A percentile compares a stretch with the other conserved stretches of the same genome.
Evolutionary conservation across 2,329 filamentous ascomycete genomes (phyloP).

Genomic region (Phialophora verrucosa): DNA sequence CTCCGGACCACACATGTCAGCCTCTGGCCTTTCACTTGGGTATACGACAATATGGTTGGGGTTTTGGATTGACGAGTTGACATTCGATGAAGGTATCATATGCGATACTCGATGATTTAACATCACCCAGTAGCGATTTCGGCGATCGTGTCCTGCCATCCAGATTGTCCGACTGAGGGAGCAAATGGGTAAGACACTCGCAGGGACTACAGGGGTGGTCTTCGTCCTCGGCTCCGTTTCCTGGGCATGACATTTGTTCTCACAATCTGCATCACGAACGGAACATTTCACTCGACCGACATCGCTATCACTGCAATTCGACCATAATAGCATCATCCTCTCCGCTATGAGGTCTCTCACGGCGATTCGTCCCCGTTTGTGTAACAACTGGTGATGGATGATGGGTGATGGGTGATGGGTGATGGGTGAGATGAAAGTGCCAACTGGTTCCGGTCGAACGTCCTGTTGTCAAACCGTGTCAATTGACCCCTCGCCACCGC

Average conservation of each 20-base stretch:
- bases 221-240: neutral
- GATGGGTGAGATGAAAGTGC: neutral
- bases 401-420: too few relatives aligned
- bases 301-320: neutral
- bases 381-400: neutral
- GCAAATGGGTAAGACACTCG: neutral
- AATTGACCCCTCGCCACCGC: neutral
- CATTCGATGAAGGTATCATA: too few relatives aligned
- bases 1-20: too few relatives aligned
- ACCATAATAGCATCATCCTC: neutral
- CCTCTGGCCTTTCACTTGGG: too few relatives aligned
- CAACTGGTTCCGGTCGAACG: neutral
- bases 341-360: neutral
- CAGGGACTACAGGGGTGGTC: neutral
- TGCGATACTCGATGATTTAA: too few relatives aligned
- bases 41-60: too few relatives aligned
- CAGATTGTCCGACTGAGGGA: too few relatives aligned
- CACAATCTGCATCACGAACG: too few relatives aligned
- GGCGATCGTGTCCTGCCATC: too few relatives aligned
- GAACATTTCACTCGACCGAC: neutral
- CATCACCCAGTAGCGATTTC: too few relatives aligned
- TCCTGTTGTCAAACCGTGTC: neutral
- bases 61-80: too few relatives aligned
- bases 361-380: neutral
- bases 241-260: neutral